Evolutionary conservation across 2,329 filamentous ascomycete species (phyloP), one percentile per base, ranked within the genome.

Genomic region (Alternaria consortialis): DNA sequence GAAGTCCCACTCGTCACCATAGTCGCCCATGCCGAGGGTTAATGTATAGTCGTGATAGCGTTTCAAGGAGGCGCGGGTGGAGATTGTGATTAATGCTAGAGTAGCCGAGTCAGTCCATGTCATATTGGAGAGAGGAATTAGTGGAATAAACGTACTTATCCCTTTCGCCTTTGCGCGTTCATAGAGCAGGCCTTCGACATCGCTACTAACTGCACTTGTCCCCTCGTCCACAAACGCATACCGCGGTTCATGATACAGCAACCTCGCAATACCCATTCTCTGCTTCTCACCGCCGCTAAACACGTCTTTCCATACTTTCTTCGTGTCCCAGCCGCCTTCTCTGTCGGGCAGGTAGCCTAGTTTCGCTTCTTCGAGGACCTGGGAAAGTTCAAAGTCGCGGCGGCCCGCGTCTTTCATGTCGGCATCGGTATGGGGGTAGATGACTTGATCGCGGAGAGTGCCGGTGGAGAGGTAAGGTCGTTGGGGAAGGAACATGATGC

Each of bases 241-340:
- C 62, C 91, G 86, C 15, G 95, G 95, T 81, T 98, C 94, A 74
- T 99, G 95, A 74, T 99, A 99, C 40, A 98, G 83, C 51, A 99
- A 79, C 44, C 95, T 85, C 4, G 96, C 94, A 71, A 99, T 93
- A 0, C 88, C 93, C 87, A 99, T 92, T 23, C 95, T 86, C 81
- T 99, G 95, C 82, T 99, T 99, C 84, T 99, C 95, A 12, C 95
- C 95, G 39, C 95, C 95, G 66, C 91, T 94, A n/a, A 99, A 84
- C 5, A 99, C 93, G 70, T 98, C 94, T 81, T 98, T 97, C 95
- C 95, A 99, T 76, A 97, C 94, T 80, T 99, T 98, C 58, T 93
- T 87, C 5, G 93, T 95, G 75, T 99, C 93, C 93, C 93, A 98
- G 13, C 95, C 95, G 39, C 95, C 95, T 83, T 99, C 95, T 15